These are phyloP conservation scores for Didymosphaeria variabile DNA, from an alignment of 2,329 filamentous ascomycete genomes.

Conservation along the genomic window DNA sequence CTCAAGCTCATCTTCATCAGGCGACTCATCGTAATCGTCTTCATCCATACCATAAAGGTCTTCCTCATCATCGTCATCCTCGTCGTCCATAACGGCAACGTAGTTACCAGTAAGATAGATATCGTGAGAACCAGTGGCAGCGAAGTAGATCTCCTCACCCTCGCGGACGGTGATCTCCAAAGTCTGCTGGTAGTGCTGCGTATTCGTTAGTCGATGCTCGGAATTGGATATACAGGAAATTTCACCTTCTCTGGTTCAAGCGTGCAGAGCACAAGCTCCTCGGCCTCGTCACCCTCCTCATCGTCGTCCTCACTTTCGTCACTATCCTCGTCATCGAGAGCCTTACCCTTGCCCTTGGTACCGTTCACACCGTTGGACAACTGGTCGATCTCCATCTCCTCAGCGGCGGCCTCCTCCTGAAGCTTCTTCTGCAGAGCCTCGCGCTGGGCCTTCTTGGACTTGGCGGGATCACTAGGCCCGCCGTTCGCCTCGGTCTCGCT, in stretches of 20 bases:
- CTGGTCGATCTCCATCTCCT: conserved; percentile 78
- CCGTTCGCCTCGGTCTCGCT: conserved; percentile 80
- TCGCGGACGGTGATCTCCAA: conserved; percentile 92
- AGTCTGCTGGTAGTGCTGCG: conserved; percentile 92
- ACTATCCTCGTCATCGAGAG: conserved; percentile 78
- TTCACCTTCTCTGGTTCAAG: conserved; percentile 88
- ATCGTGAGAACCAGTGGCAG: conserved; percentile 87
- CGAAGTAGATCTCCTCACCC: conserved; percentile 90
- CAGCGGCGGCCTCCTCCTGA: conserved; percentile 71
- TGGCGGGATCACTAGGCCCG: conserved; percentile 88
- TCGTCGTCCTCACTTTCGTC: conserved; percentile 65
- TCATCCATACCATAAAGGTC: conserved; percentile 66
- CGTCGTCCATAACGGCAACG: conserved; percentile 71
- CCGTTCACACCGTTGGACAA: conserved; percentile 63
- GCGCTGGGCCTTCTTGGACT: conserved; percentile 86
- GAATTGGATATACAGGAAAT: conserved; percentile 15
- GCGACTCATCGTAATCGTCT: conserved; percentile 82
- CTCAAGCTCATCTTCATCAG: conserved; percentile 79
- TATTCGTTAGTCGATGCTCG: conserved; percentile 37
- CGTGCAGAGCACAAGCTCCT: conserved; percentile 95
- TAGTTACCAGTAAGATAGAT: conserved; percentile 97
- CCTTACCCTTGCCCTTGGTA: conserved; percentile 59
- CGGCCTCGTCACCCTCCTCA: conserved; percentile 68
- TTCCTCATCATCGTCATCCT: conserved; percentile 68
- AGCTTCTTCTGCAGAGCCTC: conserved; percentile 81